Conservation (phyloP, 257 asterid species). For the Hygrophila difformis region DNA sequence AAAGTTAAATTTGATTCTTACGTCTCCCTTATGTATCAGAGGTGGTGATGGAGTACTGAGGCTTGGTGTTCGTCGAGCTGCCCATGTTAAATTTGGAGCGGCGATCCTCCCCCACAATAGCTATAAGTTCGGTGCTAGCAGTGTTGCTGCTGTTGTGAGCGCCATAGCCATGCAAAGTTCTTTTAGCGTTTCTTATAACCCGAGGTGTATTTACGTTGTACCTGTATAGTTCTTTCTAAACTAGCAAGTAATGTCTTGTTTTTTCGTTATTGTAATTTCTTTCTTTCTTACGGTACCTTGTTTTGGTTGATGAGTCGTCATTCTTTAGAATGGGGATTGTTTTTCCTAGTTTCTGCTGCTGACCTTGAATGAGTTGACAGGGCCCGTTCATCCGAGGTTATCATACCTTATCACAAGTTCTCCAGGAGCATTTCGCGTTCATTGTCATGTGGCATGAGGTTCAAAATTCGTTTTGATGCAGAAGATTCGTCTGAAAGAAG, state of each 20-base stretch:
- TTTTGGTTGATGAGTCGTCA: not conserved
- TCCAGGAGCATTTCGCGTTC: constrained; percentile 60
- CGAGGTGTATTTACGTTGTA: constrained; percentile 65
- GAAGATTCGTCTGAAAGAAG: constrained; percentile 95
- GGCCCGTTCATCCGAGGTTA: constrained; percentile 67
- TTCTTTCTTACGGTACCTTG: not conserved
- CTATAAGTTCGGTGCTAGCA: constrained; percentile 49
- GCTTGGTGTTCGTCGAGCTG: constrained; percentile 94
- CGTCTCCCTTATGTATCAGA: constrained; percentile 31
- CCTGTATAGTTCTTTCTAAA: not conserved
- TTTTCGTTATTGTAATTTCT: no score
- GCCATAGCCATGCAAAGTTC: constrained; percentile 46
- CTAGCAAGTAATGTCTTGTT: no score
- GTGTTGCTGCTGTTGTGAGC: constrained; percentile 46
- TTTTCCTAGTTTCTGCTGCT: not conserved
- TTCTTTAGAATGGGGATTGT: no score
- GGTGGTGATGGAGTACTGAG: constrained; percentile 94
- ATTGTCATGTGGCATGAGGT: constrained; percentile 77
- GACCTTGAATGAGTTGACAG: constrained; percentile 25
- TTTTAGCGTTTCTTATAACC: constrained; percentile 74
- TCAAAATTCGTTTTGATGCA: constrained; percentile 70
- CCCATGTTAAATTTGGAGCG: constrained; percentile 50
- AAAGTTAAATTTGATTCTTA: constrained; percentile 5
- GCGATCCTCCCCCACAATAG: constrained; percentile 31
- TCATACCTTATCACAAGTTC: constrained; percentile 67